These are phyloP conservation scores for Pouteria glomerata DNA, from an alignment of 148 eudicot species.

Conservation along the genomic window DNA sequence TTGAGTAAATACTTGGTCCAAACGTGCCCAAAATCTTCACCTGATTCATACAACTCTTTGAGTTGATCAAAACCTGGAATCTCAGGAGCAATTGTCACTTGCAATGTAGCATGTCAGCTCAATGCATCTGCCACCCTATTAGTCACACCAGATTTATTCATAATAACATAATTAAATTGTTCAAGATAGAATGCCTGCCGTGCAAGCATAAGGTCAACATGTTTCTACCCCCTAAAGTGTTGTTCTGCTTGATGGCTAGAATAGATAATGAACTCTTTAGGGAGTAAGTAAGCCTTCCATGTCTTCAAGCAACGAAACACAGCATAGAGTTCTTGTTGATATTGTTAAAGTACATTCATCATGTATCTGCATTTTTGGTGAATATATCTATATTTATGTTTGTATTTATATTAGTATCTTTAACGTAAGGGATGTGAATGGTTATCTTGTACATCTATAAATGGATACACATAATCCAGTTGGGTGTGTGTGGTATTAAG, in stretches of 20 bases:
- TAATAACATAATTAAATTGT: neutral
- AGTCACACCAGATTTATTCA: neutral
- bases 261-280: neutral
- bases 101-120: neutral
- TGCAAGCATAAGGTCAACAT: neutral
- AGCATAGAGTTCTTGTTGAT: neutral
- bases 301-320: neutral
- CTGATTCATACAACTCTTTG: neutral
- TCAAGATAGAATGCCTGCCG: neutral
- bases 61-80: neutral
- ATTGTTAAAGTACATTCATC: too few relatives aligned
- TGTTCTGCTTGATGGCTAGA: neutral
- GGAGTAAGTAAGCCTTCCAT: neutral
- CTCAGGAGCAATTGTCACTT: neutral
- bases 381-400: too few relatives aligned
- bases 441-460: too few relatives aligned
- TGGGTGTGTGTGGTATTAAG: too few relatives aligned
- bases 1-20: too few relatives aligned
- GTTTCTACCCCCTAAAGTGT: neutral
- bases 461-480: too few relatives aligned
- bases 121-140: constrained; percentile 2
- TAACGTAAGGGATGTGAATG: too few relatives aligned
- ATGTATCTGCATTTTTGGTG: too few relatives aligned
- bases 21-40: too few relatives aligned
- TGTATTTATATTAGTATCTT: too few relatives aligned